A percentile compares a stretch with the other conserved stretches of the same genome.
Conservation (phyloP, 345 rosid genomes). For the Salix dunnii region DNA sequence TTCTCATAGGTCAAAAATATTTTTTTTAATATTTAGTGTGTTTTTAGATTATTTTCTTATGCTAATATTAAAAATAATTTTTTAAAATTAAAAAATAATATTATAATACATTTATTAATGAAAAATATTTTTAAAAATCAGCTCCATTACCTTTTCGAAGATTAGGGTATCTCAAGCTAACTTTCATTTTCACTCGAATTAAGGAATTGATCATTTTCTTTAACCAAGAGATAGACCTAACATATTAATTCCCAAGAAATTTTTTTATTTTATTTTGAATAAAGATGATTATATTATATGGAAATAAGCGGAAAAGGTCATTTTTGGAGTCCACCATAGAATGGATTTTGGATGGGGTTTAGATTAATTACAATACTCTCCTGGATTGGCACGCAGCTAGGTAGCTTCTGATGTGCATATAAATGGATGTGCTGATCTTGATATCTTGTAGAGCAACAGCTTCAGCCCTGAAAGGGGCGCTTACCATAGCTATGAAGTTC, state of each 20-base stretch:
- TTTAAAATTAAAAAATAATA: too few species aligned
- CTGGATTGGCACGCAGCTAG: not conserved
- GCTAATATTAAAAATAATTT: too few species aligned
- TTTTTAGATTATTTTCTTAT: too few species aligned
- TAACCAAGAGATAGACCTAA: not conserved
- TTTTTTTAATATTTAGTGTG: too few species aligned
- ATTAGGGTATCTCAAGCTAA: too few species aligned
- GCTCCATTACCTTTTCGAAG: too few species aligned
- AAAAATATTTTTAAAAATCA: too few species aligned
- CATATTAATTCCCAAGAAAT: not conserved
- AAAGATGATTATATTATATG: not conserved
- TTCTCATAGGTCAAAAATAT: too few species aligned
- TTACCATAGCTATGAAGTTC: not conserved
- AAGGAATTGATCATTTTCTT: not conserved
- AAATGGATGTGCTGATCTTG: not conserved
- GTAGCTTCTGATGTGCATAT: not conserved
- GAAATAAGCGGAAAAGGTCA: too few species aligned
- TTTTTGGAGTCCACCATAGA: too few species aligned
- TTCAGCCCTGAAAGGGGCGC: not conserved
- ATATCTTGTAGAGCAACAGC: not conserved
- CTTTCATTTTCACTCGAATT: not conserved
- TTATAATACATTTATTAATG: accelerated
- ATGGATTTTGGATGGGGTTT: too few species aligned
- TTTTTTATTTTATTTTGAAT: not conserved
- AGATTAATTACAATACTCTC: too few species aligned